Conservation (phyloP, 768 basidiomycete species). For the Hygrocybe punicea region DNA sequence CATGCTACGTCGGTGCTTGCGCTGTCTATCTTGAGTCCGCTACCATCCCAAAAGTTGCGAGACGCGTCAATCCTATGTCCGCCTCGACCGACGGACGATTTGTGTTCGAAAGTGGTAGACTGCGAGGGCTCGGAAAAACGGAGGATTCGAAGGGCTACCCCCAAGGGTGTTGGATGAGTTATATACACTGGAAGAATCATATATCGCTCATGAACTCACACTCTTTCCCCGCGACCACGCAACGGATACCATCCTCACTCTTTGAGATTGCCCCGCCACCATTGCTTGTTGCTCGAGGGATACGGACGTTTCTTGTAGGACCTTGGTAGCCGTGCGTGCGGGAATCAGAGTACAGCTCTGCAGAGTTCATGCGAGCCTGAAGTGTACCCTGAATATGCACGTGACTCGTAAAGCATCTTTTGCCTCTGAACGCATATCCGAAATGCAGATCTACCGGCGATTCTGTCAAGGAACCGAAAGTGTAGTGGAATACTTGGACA, state of each 20-base stretch:
- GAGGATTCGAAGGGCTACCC: constrained; percentile 61
- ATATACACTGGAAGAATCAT: background rate
- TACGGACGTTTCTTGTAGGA: constrained; percentile 50
- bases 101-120: constrained; percentile 43
- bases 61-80: constrained; percentile 69
- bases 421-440: too few relatives aligned
- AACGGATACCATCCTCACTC: constrained; percentile 61
- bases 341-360: constrained; percentile 38
- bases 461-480: too few relatives aligned
- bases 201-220: constrained; percentile 45
- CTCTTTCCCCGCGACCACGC: constrained; percentile 77
- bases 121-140: constrained; percentile 51
- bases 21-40: constrained; percentile 74
- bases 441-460: too few relatives aligned
- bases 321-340: constrained; percentile 41
- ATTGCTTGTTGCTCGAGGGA: constrained; percentile 54
- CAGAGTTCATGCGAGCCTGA: background rate
- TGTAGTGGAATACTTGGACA: too few relatives aligned
- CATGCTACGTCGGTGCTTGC: constrained; percentile 79
- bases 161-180: background rate
- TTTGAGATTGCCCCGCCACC: constrained; percentile 68
- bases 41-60: constrained; percentile 75
- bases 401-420: too few relatives aligned
- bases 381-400: too few relatives aligned
- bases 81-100: constrained; percentile 51